phyloP scores from a whole-genome alignment of 805 yeast genomes.

The Ogataea thermomethanolica region DNA sequence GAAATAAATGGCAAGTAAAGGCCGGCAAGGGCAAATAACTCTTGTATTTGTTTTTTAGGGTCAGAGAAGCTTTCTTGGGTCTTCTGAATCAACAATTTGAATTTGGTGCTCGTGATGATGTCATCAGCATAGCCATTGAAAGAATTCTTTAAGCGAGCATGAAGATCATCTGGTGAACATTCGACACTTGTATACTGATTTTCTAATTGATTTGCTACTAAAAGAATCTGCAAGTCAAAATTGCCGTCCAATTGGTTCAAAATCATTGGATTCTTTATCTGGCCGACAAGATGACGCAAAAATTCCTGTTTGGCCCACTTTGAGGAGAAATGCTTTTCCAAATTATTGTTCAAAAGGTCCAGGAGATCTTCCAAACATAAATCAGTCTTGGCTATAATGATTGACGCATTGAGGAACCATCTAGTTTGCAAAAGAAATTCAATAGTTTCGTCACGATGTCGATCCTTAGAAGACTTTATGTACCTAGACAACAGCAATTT shows the following conservation, averaged over 20 bases:
- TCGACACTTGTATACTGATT: slow-evolving; percentile 1
- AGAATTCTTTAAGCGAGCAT: slow-evolving; percentile 1
- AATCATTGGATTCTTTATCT: slow-evolving; percentile 3
- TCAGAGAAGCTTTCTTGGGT: not conserved
- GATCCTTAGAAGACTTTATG: not conserved
- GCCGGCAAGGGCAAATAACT: not conserved
- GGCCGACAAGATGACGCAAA: slow-evolving; percentile 5
- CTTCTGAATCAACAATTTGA: slow-evolving; percentile 1
- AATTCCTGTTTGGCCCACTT: slow-evolving; percentile 16
- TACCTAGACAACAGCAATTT: not conserved
- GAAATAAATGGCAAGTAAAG: not conserved
- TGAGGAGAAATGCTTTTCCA: slow-evolving; percentile 4
- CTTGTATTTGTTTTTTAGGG: not conserved
- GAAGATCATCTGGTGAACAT: slow-evolving; percentile 2
- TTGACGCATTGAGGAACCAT: slow-evolving; percentile 14
- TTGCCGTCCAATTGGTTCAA: slow-evolving; percentile 9
- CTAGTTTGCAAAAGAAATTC: slow-evolving; percentile 6
- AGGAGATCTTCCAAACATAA: slow-evolving; percentile 11
- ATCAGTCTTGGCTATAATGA: slow-evolving; percentile 2
- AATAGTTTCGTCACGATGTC: not conserved
- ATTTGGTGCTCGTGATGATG: slow-evolving; percentile 4
- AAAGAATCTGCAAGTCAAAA: slow-evolving; percentile 3
- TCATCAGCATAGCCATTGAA: not conserved
- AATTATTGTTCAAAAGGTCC: slow-evolving; percentile 1
- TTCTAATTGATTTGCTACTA: slow-evolving; percentile 9